phyloP scores from a whole-genome alignment of 75 land plant genomes.

The Selaginella tamariscina region DNA sequence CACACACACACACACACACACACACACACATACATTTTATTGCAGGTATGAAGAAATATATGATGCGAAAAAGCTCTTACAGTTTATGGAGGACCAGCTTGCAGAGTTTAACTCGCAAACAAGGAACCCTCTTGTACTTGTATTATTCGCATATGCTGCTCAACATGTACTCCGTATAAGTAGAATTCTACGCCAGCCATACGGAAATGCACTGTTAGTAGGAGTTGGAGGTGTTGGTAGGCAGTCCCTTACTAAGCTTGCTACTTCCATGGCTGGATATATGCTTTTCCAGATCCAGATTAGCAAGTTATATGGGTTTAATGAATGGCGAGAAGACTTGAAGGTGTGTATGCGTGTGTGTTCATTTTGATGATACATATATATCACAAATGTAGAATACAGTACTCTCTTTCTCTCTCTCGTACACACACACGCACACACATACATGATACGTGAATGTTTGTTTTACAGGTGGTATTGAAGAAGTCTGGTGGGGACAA shows the following conservation, averaged over 20 bases:
- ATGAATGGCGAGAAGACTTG: slow-evolving; percentile 33
- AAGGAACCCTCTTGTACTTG: slow-evolving; percentile 19
- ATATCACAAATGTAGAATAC: not conserved
- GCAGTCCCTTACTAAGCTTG: slow-evolving; percentile 28
- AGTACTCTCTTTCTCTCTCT: slow-evolving; percentile 4
- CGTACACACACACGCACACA: no score
- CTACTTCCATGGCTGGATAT: slow-evolving; percentile 33
- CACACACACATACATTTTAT: not conserved
- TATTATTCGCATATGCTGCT: slow-evolving; percentile 33
- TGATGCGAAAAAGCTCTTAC: slow-evolving; percentile 25
- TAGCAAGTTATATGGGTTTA: slow-evolving; percentile 26
- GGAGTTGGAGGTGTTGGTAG: slow-evolving; percentile 38
- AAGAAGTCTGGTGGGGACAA: slow-evolving; percentile 30
- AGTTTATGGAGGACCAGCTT: slow-evolving; percentile 25
- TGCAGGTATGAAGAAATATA: slow-evolving; percentile 29
- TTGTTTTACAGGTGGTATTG: slow-evolving; percentile 19
- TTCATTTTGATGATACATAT: not conserved
- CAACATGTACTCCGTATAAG: slow-evolving; percentile 34
- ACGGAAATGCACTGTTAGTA: slow-evolving; percentile 30
- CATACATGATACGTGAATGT: slow-evolving; percentile 6
- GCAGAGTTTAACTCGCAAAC: slow-evolving; percentile 33
- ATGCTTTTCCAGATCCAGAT: slow-evolving; percentile 31
- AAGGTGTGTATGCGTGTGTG: slow-evolving; percentile 18
- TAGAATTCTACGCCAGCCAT: slow-evolving; percentile 33
- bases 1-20: no score